Evolutionary conservation across 306 rosid genomes (phyloP).

Genomic region (Rosa rugosa): DNA sequence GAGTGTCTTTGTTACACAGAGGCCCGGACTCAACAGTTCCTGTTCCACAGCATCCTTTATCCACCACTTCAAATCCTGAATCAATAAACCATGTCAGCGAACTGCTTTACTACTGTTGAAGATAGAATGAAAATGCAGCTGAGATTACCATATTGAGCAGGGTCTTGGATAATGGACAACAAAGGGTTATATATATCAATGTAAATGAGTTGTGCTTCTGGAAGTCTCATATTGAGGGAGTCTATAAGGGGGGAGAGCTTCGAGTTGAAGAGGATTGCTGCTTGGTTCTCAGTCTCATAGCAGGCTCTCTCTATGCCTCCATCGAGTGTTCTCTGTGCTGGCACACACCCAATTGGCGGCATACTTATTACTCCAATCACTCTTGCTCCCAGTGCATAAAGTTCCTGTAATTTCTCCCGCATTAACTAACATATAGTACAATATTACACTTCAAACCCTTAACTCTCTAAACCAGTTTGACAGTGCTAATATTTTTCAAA

Average conservation of each 20-base stretch:
- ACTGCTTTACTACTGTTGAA: not conserved
- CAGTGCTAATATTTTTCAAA: too few relatives aligned
- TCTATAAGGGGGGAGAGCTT: slow-evolving; percentile 41
- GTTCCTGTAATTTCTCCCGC: slow-evolving; percentile 35
- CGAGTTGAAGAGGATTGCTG: slow-evolving; percentile 58
- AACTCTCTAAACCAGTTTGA: not conserved
- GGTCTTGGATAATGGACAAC: slow-evolving; percentile 41
- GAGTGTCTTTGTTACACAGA: slow-evolving; percentile 40
- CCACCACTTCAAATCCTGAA: slow-evolving; percentile 59
- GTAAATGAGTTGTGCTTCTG: slow-evolving; percentile 54
- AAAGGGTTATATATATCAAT: slow-evolving; percentile 50
- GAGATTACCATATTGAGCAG: slow-evolving; percentile 50
- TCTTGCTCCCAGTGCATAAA: slow-evolving; percentile 63
- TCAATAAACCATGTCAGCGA: not conserved
- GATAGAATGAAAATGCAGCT: too few relatives aligned
- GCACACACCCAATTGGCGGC: too few relatives aligned
- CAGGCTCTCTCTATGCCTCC: slow-evolving; percentile 52
- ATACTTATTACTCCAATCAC: slow-evolving; percentile 41
- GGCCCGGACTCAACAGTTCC: slow-evolving; percentile 52
- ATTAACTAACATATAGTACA: not conserved
- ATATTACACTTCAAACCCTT: not conserved
- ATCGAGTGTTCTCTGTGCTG: not conserved
- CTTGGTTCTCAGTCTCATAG: slow-evolving; percentile 41
- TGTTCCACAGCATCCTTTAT: slow-evolving; percentile 78
- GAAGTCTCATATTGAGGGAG: slow-evolving; percentile 29